Evolutionary conservation across 441 rosid species (phyloP).

Genomic region (Populus tomentosa): DNA sequence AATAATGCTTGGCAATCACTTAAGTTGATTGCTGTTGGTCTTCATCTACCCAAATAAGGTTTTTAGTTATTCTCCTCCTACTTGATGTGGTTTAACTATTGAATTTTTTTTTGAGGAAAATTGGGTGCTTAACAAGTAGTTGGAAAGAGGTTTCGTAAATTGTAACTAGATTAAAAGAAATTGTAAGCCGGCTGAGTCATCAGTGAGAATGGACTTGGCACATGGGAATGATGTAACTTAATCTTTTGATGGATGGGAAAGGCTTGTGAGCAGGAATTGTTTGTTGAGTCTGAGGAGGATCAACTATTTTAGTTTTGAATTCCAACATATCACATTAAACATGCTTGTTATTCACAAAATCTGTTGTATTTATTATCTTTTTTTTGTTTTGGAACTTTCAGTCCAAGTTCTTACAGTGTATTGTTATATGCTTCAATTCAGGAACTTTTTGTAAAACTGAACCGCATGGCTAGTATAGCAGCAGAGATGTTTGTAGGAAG

Average conservation of each 20-base stretch:
- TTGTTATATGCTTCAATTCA: constrained; percentile 28
- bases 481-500: constrained; percentile 98
- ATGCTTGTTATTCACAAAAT: background rate
- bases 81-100: background rate
- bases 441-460: constrained; percentile 86
- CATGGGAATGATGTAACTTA: background rate
- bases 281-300: no score
- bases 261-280: background rate
- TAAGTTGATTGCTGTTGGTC: background rate
- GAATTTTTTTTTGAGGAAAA: background rate
- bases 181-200: background rate
- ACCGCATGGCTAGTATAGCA: constrained; percentile 80
- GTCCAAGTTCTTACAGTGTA: constrained; percentile 3
- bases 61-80: background rate
- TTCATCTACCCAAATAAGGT: background rate
- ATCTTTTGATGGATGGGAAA: background rate
- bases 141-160: background rate
- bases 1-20: background rate
- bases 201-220: background rate
- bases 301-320: no score
- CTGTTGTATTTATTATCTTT: background rate
- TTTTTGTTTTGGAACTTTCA: background rate
- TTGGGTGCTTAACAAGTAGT: background rate
- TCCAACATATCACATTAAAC: background rate
- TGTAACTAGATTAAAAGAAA: background rate